A percentile compares a stretch with the other conserved stretches of the same genome.
phyloP scores from a whole-genome alignment of 148 eudicot genomes.

The Bassia scoparia region DNA sequence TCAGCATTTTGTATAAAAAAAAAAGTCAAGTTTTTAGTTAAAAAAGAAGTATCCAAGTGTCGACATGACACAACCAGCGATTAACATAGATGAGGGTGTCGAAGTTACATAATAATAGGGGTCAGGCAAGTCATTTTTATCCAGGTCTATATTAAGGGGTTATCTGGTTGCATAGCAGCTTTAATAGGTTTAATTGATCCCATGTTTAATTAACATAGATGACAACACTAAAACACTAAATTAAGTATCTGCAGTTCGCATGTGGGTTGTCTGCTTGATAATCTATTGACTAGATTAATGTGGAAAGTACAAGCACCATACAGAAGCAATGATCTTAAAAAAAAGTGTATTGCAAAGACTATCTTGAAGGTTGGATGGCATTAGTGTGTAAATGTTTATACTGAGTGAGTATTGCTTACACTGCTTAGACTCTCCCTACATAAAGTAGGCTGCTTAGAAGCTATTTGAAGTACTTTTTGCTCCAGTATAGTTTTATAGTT shows the following conservation, averaged over 20 bases:
- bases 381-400: not conserved
- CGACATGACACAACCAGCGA: no score
- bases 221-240: not conserved
- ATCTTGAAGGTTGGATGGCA: not conserved
- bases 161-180: not conserved
- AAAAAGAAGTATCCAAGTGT: no score
- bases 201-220: not conserved
- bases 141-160: not conserved
- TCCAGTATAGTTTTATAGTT: no score
- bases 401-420: not conserved
- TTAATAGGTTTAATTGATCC: not conserved
- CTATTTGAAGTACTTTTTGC: not conserved
- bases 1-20: no score
- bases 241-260: not conserved
- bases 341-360: not conserved
- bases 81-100: no score
- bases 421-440: not conserved
- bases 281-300: constrained; percentile 2
- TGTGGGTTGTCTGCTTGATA: not conserved
- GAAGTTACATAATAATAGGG: not conserved
- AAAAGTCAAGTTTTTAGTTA: no score
- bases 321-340: not conserved
- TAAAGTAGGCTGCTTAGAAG: not conserved
- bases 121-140: not conserved
- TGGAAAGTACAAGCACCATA: not conserved